Base-by-base conservation (phyloP, 1,139 yeast genomes). In the Hansenula sp. region DNA sequence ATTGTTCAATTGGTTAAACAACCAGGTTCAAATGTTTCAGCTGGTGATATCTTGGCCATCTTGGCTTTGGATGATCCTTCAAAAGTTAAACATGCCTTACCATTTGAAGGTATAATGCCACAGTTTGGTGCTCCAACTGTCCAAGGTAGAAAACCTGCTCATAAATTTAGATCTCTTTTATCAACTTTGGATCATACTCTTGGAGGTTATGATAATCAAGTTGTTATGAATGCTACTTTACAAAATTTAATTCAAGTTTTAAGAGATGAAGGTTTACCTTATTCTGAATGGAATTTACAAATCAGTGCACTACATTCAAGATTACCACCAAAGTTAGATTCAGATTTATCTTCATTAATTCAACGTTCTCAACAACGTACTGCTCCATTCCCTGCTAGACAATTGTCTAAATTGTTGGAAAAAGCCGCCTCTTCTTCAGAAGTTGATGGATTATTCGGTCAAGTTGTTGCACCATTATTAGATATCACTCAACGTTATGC, bases 41-140 rank as follows among this genome's bases (percentile, higher is more conserved):
- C 98, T 41, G 99, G 99, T 68, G 99, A 93, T 62, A 91, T 94
- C 51, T 79, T 93, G 62, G 99, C 98, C 29, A 93, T 93, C 51
- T 75, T 93, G 56, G 84, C 97, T 28, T 75, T 93, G 49, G 99
- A 94, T 63, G 99, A 93, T 65, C 98, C 99, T 50, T 83, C 96
- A 8, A 90, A 89, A 71, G 99, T 93, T 44, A 93, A 93, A 66
- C 99, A 91, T 61, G 99, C 99, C 40, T 72, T 84, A 63, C 96
- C 98, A 41, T 93, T 78, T 60, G 96, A 90, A 66, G 98, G 97
- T 41, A 90, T 95, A 59, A 73, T 94, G 53, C 98, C 97, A 19
- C 88, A 83, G 31, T 71, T 84, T 54, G 98, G 98, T 45, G 75
- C 86, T 32, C 96, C 98, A 51, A 77, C 73, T 49, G 74, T 89